Percentiles rank a stretch among this genome's conserved stretches.
Conservation (phyloP, 176 grass and related monocot species). For the Neostapfia colusana region DNA sequence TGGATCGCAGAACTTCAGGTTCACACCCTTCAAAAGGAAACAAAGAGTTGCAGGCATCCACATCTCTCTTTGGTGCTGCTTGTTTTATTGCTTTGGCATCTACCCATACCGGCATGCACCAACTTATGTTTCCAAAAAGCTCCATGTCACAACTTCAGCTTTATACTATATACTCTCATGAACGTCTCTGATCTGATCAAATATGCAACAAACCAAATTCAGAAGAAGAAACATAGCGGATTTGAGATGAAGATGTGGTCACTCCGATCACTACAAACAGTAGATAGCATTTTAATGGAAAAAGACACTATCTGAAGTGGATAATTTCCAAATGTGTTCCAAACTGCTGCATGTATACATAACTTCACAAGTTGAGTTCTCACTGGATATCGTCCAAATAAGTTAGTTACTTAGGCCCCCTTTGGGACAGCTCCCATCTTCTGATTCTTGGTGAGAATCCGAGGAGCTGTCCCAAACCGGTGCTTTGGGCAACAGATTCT, state of each 20-base stretch:
- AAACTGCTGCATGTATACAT: neutral
- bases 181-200: neutral
- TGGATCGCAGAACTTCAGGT: conserved; percentile 6
- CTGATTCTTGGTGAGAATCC: too few species aligned
- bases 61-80: neutral
- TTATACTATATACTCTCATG: neutral
- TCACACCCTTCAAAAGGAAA: neutral
- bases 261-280: too few species aligned
- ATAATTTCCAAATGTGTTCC: too few species aligned
- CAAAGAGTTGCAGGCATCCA: neutral
- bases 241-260: neutral
- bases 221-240: neutral
- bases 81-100: neutral
- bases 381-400: too few species aligned
- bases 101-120: neutral
- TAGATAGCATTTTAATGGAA: too few species aligned
- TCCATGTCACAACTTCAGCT: neutral
- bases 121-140: neutral
- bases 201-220: neutral
- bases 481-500: too few species aligned
- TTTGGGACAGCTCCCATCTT: too few species aligned
- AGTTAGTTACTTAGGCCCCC: too few species aligned
- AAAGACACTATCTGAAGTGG: too few species aligned
- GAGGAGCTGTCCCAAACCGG: too few species aligned
- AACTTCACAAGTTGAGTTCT: neutral